Evolutionary conservation across 2,329 filamentous ascomycete species (phyloP).

Genomic region (Teratosphaeria nubilosa): DNA sequence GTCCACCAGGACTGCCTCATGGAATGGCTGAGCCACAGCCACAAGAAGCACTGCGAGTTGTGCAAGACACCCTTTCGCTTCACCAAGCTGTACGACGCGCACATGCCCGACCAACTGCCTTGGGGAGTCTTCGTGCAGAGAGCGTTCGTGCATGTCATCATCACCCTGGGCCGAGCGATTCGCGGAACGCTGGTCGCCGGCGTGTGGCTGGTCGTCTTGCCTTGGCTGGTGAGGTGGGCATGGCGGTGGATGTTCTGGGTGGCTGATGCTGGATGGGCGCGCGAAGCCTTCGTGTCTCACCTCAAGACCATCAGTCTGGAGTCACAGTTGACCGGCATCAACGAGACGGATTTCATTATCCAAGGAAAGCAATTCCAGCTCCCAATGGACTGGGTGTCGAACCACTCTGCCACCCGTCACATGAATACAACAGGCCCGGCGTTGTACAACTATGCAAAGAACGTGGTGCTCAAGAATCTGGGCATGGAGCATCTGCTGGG

Average conservation of each 20-base stretch:
- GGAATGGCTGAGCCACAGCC: constrained; percentile 96
- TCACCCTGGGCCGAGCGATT: constrained; percentile 8
- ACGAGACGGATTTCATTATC: constrained; percentile 1
- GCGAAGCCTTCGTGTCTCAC: constrained; percentile 24
- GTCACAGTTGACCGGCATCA: not conserved
- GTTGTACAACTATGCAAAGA: not conserved
- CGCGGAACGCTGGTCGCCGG: constrained; percentile 67
- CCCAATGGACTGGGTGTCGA: not conserved
- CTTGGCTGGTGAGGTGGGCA: constrained; percentile 80
- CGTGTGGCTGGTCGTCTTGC: constrained; percentile 83
- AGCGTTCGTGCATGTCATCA: constrained; percentile 59
- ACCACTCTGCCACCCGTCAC: not conserved
- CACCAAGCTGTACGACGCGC: constrained; percentile 89
- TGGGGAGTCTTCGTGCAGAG: constrained; percentile 71
- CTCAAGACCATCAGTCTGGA: constrained; percentile 9
- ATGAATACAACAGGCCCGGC: not conserved
- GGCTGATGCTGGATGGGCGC: constrained; percentile 63
- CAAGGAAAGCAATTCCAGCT: not conserved
- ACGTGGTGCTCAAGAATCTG: constrained; percentile 1
- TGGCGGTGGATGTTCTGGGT: constrained; percentile 96
- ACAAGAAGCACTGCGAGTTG: constrained; percentile 98
- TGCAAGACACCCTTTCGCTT: constrained; percentile 98
- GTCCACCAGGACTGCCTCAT: constrained; percentile 97
- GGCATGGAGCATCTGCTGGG: not conserved
- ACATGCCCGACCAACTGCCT: constrained; percentile 82